phyloP scores from a whole-genome alignment of 2,329 filamentous ascomycete species.

The Trichoderma pleuroti region DNA sequence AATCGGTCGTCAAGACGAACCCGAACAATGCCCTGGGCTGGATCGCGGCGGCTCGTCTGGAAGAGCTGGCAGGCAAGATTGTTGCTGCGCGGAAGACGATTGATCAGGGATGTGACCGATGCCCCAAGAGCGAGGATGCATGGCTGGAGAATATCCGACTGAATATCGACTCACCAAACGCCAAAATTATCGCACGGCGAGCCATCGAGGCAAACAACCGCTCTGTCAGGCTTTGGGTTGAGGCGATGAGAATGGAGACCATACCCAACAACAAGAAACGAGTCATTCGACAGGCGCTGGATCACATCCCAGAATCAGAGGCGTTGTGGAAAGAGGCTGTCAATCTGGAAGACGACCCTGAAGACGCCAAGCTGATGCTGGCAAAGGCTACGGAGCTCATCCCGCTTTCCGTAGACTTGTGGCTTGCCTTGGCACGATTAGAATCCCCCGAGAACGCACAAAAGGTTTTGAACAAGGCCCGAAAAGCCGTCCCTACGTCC shows the following conservation, averaged over 20 bases:
- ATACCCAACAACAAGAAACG: conserved; percentile 83
- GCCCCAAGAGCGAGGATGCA: conserved; percentile 88
- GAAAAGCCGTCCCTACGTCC: conserved; percentile 88
- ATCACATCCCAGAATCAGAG: conserved; percentile 91
- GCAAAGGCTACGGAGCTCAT: conserved; percentile 96
- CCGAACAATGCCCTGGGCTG: conserved; percentile 91
- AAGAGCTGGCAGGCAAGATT: conserved; percentile 88
- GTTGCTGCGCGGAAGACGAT: conserved; percentile 88
- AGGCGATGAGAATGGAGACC: conserved; percentile 88
- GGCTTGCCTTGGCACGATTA: conserved; percentile 87
- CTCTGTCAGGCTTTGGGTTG: conserved; percentile 88
- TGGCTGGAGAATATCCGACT: conserved; percentile 96
- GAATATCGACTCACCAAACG: conserved; percentile 80
- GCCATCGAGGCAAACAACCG: conserved; percentile 89
- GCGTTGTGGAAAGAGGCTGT: conserved; percentile 98
- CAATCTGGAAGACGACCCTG: conserved; percentile 86
- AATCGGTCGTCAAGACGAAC: conserved; percentile 96
- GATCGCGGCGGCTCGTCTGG: conserved; percentile 89
- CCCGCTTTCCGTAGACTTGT: conserved; percentile 87
- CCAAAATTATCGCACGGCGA: conserved; percentile 90
- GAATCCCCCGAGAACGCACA: conserved; percentile 90
- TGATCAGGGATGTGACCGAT: conserved; percentile 80
- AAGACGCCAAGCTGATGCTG: conserved; percentile 81
- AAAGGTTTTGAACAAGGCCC: conserved; percentile 89
- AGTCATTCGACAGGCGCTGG: conserved; percentile 84